Evolutionary conservation across 768 basidiomycete genomes (phyloP).

Genomic region (Kwoniella botswanensis): DNA sequence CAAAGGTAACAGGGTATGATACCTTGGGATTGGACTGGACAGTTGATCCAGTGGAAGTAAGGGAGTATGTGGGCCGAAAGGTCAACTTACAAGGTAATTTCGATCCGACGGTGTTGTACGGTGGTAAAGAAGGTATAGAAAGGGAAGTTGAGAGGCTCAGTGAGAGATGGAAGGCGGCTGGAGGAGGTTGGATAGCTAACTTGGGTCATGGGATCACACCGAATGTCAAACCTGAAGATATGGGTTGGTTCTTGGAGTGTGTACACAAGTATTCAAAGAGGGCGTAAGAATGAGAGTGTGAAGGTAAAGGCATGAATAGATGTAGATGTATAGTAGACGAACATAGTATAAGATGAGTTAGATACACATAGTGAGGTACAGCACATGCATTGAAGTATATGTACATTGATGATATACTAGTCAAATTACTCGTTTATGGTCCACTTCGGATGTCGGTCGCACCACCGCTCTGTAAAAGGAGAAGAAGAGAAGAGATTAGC

Average conservation of each 20-base stretch:
- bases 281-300: background rate
- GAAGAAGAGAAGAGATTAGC: background rate
- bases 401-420: no score
- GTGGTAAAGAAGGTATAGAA: conserved; percentile 84
- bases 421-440: conserved; percentile 16
- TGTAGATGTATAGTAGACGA: background rate
- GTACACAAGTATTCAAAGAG: conserved; percentile 57
- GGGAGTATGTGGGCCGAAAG: conserved; percentile 64
- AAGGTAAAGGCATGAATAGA: background rate
- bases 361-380: background rate
- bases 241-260: conserved; percentile 88
- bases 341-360: background rate
- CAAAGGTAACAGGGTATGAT: conserved; percentile 71
- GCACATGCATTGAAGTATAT: no score
- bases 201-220: conserved; percentile 97
- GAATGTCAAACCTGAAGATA: conserved; percentile 89
- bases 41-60: conserved; percentile 75
- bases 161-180: conserved; percentile 68
- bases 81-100: conserved; percentile 78
- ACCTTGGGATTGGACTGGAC: conserved; percentile 92
- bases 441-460: conserved; percentile 48
- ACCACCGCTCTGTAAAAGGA: conserved; percentile 43
- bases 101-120: conserved; percentile 86
- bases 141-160: conserved; percentile 80
- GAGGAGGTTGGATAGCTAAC: conserved; percentile 92